Evolutionary conservation across 495 filamentous ascomycete genomes (phyloP).

Genomic region (Aspergillus mulundensis): DNA sequence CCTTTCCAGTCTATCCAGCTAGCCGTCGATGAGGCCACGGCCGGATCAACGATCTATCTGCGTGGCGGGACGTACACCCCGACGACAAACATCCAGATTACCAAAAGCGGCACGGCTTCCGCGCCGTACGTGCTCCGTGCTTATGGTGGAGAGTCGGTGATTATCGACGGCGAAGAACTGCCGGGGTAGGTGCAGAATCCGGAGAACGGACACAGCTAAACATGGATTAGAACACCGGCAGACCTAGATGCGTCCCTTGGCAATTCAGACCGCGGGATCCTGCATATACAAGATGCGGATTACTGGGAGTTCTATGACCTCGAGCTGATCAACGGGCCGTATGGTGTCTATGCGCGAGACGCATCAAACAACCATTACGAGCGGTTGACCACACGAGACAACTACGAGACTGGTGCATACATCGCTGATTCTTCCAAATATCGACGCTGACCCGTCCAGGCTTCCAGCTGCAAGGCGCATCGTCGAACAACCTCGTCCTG

Average conservation of each 20-base stretch:
- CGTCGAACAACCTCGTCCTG: constrained; percentile 17
- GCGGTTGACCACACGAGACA: constrained; percentile 14
- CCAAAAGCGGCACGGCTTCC: constrained; percentile 15
- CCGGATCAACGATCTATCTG: constrained; percentile 16
- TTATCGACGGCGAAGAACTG: constrained; percentile 18
- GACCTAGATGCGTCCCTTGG: constrained; percentile 13
- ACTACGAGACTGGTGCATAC: constrained; percentile 17
- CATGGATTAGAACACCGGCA: constrained; percentile 11
- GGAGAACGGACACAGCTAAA: neutral
- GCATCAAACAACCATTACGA: constrained; percentile 22
- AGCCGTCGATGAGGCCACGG: constrained; percentile 15
- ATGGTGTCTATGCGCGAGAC: constrained; percentile 17
- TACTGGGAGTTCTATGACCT: constrained; percentile 23
- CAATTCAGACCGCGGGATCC: constrained; percentile 16
- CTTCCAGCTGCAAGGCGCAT: constrained; percentile 18
- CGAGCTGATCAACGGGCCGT: constrained; percentile 19
- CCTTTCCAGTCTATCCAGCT: constrained; percentile 17
- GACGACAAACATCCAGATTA: constrained; percentile 18
- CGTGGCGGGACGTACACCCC: constrained; percentile 18
- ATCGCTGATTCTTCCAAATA: neutral
- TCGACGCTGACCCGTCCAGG: neutral
- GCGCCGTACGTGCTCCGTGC: constrained; percentile 14
- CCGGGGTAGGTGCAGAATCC: constrained; percentile 10
- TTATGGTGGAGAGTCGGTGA: constrained; percentile 12
- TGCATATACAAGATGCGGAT: constrained; percentile 17